Base-by-base conservation (phyloP, 768 basidiomycete species). In the Podaxis carcinomalis region DNA sequence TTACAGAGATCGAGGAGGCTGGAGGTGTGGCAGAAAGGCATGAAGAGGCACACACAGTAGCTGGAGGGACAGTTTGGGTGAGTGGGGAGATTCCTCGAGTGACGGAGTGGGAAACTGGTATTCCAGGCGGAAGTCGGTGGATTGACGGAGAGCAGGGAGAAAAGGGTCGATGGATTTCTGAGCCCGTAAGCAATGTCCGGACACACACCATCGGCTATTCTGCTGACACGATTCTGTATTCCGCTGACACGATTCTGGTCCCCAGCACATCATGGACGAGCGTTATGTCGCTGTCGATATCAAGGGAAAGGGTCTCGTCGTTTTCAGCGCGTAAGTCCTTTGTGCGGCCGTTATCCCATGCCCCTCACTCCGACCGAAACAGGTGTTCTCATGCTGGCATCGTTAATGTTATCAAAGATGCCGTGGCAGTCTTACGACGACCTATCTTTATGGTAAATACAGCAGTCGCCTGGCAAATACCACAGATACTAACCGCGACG, bases 1-100 rank as follows among this genome's bases (percentile, higher is more conserved):
- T 92, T 63, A 82, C 83, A 40, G 77, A 83, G 68, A 88, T 95
- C 46, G 72, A 79, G 64, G 68, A 66, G 4, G 75, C 76, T 0
- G 84, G 86, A 3, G 93, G 83, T 4, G 66, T 69, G 0, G 75
- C 90, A 10, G 85, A 87, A 68, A 80, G 70, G 66, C 81, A 84
- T 61, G 67, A 65, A 0, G 79, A 86, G 44, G 84, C 80, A n/a
- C 92, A 95, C 69, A 73, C 76, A 4, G 81, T 93, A 55, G 84
- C 87, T 2, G 82, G 74, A 7, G 82, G 77, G 4, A 82, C 83
- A 5, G 76, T 92, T 19, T 92, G 84, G 74, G 84, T 93, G 11
- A 93, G 92, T 68, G 92, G 92, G 1, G 87, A 89, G 72, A 89
- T 95, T 56, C 86, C 89, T 9, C 73, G 93, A 50, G 76, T 85